Evolutionary conservation across 2,329 filamentous ascomycete genomes (phyloP).

Genomic region (Stagonosporopsis rhizophila): DNA sequence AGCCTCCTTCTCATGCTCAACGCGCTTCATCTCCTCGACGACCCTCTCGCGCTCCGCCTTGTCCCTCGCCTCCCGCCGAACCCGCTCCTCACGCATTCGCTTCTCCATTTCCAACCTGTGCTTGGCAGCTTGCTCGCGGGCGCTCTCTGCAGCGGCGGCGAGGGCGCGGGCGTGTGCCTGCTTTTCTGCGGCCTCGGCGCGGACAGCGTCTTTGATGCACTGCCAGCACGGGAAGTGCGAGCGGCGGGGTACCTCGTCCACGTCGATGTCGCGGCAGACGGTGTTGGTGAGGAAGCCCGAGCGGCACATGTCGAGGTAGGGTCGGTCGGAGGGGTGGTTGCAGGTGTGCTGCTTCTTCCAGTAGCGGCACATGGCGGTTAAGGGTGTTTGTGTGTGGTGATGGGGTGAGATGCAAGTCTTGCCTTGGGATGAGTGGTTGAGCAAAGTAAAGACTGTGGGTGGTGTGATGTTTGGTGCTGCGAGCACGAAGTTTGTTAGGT

Average conservation of each 20-base stretch:
- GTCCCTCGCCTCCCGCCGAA: slow-evolving; percentile 32
- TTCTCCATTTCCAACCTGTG: slow-evolving; percentile 21
- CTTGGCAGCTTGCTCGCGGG: slow-evolving; percentile 17
- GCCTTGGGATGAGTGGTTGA: not conserved
- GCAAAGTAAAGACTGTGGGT: not conserved
- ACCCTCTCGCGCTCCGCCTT: slow-evolving; percentile 32
- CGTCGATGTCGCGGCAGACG: slow-evolving; percentile 26
- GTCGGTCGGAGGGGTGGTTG: slow-evolving; percentile 26
- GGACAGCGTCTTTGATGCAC: slow-evolving; percentile 30
- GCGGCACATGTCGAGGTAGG: slow-evolving; percentile 35
- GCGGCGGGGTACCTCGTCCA: slow-evolving; percentile 16
- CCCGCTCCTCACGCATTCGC: slow-evolving; percentile 27
- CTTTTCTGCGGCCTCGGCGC: slow-evolving; percentile 16
- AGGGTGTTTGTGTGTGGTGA: not conserved
- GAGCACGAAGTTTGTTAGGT: not conserved
- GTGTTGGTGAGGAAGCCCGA: slow-evolving; percentile 29
- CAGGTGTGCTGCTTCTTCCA: slow-evolving; percentile 37
- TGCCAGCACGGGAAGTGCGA: slow-evolving; percentile 35
- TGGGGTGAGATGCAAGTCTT: not conserved
- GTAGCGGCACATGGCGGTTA: slow-evolving; percentile 33
- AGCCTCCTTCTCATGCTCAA: slow-evolving; percentile 24
- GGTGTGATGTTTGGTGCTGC: not conserved
- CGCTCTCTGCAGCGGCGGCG: slow-evolving; percentile 15
- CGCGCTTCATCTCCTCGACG: slow-evolving; percentile 19
- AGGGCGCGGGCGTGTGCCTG: not conserved